These are phyloP conservation scores for Colletotrichum incanum DNA, from an alignment of 2,329 filamentous ascomycete genomes.

Conservation along the genomic window DNA sequence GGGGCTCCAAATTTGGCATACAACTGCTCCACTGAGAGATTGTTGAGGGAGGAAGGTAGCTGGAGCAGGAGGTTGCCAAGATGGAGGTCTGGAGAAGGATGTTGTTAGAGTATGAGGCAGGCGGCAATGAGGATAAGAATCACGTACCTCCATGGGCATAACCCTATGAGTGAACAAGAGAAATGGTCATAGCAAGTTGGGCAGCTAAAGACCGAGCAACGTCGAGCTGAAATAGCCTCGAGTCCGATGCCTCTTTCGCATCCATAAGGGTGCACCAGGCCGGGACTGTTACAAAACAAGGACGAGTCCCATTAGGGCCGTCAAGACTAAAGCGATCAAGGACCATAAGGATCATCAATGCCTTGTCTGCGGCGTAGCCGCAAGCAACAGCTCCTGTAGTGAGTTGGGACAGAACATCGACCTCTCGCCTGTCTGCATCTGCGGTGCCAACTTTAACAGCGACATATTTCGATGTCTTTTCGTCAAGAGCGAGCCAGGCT, in stretches of 20 bases:
- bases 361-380: background rate
- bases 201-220: slow-evolving; percentile 49
- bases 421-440: slow-evolving; percentile 45
- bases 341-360: slow-evolving; percentile 41
- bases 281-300: slow-evolving; percentile 48
- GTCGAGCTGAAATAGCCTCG: slow-evolving; percentile 46
- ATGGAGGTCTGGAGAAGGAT: slow-evolving; percentile 49
- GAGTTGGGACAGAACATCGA: slow-evolving; percentile 46
- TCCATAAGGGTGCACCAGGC: slow-evolving; percentile 49
- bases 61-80: slow-evolving; percentile 53
- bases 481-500: slow-evolving; percentile 52
- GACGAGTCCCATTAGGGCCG: slow-evolving; percentile 51
- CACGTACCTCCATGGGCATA: slow-evolving; percentile 52
- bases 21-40: slow-evolving; percentile 46
- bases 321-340: slow-evolving; percentile 48
- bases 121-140: background rate
- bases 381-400: background rate
- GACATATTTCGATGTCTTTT: slow-evolving; percentile 47
- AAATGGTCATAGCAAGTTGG: slow-evolving; percentile 50
- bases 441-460: slow-evolving; percentile 54
- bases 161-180: slow-evolving; percentile 49
- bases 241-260: slow-evolving; percentile 43
- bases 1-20: slow-evolving; percentile 48
- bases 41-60: slow-evolving; percentile 44
- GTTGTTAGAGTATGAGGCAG: background rate